Conservation (phyloP, 2,329 filamentous ascomycete species). For the Sordariomycetes sp. region DNA sequence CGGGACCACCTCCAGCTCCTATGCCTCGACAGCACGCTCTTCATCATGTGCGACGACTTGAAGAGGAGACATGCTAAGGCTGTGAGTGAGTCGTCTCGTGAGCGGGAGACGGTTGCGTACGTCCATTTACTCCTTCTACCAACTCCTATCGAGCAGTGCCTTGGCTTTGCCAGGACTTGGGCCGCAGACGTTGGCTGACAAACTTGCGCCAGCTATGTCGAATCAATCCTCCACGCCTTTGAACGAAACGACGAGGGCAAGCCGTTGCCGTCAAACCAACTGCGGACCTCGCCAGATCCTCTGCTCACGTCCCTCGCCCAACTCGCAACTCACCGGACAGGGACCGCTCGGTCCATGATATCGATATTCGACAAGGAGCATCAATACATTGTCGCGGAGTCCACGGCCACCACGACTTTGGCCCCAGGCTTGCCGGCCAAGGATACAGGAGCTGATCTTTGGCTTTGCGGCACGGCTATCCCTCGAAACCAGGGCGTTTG, state of each 20-base stretch:
- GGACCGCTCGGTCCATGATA: constrained; percentile 32
- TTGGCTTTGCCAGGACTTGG: too few relatives aligned
- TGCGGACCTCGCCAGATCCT: constrained; percentile 19
- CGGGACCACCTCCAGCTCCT: constrained; percentile 6
- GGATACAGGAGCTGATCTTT: constrained; percentile 8
- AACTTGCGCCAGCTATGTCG: too few relatives aligned
- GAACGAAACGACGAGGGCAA: constrained; percentile 11
- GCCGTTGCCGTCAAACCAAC: constrained; percentile 10
- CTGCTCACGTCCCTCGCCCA: constrained; percentile 40
- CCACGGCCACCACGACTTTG: constrained; percentile 30
- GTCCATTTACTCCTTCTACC: not conserved
- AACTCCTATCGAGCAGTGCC: too few relatives aligned
- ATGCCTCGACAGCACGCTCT: constrained; percentile 16
- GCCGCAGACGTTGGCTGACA: too few relatives aligned
- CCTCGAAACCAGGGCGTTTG: constrained; percentile 17
- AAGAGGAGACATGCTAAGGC: too few relatives aligned
- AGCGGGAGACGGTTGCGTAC: not conserved
- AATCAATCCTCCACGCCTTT: not conserved
- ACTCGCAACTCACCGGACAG: constrained; percentile 32
- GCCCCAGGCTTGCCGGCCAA: constrained; percentile 8
- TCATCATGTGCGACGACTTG: constrained; percentile 10
- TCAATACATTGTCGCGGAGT: constrained; percentile 43
- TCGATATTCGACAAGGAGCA: constrained; percentile 39
- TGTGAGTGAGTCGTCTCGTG: not conserved
- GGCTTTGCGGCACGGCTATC: constrained; percentile 20